Base-by-base conservation (phyloP, 1,139 yeast species). In the Pichiaceae sp. region DNA sequence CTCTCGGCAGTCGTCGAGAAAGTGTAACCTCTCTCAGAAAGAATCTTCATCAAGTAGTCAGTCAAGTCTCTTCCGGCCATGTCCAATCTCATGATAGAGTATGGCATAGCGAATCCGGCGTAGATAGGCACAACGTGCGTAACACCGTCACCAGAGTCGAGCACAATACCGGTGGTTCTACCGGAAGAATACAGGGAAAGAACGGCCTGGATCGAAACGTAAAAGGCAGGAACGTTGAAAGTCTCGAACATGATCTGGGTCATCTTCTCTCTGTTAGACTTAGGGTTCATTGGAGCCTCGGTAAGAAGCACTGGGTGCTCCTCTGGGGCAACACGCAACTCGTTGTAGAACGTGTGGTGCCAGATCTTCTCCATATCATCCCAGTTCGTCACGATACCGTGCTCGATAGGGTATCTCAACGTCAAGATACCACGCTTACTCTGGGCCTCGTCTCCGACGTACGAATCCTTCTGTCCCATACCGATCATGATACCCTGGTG, bases 341-440 rank as follows among this genome's bases (percentile, higher is more conserved):
- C 62, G 43, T 58, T 58, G 56, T 57, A 58, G 51, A 58, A 57
- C 36, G 63, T 57, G 48, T 57, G 62, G 43, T 58, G 62, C 78
- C 42, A 75, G 62, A 48, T 63, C 60, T 40, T 73, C 66, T 54
- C 78, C 76, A 91, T 91, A 69, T 91, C 98, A 66, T 91, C 97
- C 98, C 98, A 91, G 91, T 91, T 91, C 73, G 96, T 91, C 54
- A 91, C 98, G 58, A 91, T 87, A 85, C 98, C 98, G 78, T 91
- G 98, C 76, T 91, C 98, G 66, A 91, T 91, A 64, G 98, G 98
- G 77, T 91, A 91, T 74, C 95, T 85, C 68, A 91, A 75, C 60
- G 96, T 87, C 66, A 91, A 81, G 64, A 91, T 89, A 87, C 98
- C 98, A 83, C 98, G 87, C 83, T 91, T 91, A 57, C 97, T 87